Evolutionary conservation across 495 filamentous ascomycete species (phyloP), one percentile per base, ranked within the genome.

Genomic region (Darksidea phi): DNA sequence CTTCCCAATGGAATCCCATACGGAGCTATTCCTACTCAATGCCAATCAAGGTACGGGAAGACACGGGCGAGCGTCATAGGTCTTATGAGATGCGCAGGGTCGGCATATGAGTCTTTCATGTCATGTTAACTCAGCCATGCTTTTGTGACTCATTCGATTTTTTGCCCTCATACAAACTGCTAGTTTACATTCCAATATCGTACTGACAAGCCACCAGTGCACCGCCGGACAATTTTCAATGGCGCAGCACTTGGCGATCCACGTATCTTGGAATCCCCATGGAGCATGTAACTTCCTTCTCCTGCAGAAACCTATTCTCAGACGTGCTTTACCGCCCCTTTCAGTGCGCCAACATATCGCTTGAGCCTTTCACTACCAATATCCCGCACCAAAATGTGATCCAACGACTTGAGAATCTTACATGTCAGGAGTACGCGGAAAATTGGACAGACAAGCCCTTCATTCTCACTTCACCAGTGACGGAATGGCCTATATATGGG

Each of bases 251-350:
- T 45, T 98, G 94, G 94, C 86, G 89, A 61, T 82, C 84, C 50
- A 96, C 92, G 1, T 84, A 84, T 70, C 80, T 97, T 21, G 77
- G 79, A 32, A 73, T 89, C n/a, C 79, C 85, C 0, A 53, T 72
- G 15, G 78, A 79, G 12, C 62, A 72, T 36, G 73, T 74, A 34
- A 72, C 77, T 20, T 74, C 73, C 49, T 78, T 95, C 49, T 78
- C 84, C 48, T 95, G 92, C 69, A 82, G 81, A 23, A 83, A 84
- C 67, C 81, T 98, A n/a, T 97, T 86, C 74, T 96, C 94, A 11
- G 94, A 98, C 74, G 81, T 86, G 26, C 80, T 98, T 12, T 88
- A 97, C 73, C 88, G 92, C 13, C 94, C 94, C 0, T 97, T 95
- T 72, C 87, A 88, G 66, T 97, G 94, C 76, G 86, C 91, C 23